Base-by-base conservation (phyloP, 2,329 filamentous ascomycete genomes). In the Xylariales sp. region DNA sequence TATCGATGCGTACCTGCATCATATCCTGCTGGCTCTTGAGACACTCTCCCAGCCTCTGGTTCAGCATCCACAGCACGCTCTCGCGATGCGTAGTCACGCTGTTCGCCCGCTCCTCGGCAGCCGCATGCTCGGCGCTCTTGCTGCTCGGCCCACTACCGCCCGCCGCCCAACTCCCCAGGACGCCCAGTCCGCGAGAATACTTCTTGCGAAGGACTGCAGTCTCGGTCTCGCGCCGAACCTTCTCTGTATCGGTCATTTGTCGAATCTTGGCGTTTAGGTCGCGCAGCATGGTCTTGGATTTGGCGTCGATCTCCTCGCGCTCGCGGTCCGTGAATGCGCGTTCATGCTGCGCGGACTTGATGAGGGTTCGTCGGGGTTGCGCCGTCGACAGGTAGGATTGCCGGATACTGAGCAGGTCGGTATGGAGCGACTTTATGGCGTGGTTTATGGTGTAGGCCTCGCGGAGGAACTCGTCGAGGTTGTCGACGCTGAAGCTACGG, bases 361-460 rank as follows among this genome's bases (percentile, higher is more conserved):
- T 69, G 48, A 78, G 71, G 36, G 72, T 64, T 58, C 74, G 66
- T 49, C 81, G 78, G 16, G 83, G 78, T 48, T 78, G 76, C 5
- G 84, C 80, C 16, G 85, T 89, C 22, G 90, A 93, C 38, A 98
- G 86, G 67, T 98, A 98, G 45, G 89, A 82, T 53, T 89, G 87
- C 45, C 91, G 86, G 55, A 95, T 88, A 45, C 82, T 80, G 58
- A 80, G 81, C 15, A 98, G 82, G 56, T 96, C 88, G 51, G 70
- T 70, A 53, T 88, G 82, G 25, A 98, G 80, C 38, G 84, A 87
- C 46, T 78, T 68, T 46, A 97, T 94, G 60, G 94, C 88, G 6
- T 82, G 77, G 60, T 95, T 93, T 89, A 97, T 96, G 60, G 85
- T 80, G 66, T 95, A 93, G 40, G 93, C 93, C 66, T 97, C 91